Percentiles rank a stretch among this genome's conserved stretches.
Conservation (phyloP, 2,329 filamentous ascomycete species). For the Blastomyces gilchristii region DNA sequence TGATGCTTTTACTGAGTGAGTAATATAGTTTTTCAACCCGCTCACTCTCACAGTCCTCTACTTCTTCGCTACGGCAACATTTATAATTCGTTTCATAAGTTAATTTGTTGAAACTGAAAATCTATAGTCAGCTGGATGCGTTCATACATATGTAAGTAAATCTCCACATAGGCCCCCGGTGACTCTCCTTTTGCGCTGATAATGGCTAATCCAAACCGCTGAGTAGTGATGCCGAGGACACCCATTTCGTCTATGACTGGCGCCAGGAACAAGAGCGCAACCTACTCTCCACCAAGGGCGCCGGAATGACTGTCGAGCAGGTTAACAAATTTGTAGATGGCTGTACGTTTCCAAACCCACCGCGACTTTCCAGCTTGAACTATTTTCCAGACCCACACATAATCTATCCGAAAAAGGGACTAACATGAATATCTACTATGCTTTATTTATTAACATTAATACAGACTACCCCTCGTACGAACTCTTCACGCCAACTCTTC, state of each 20-base stretch:
- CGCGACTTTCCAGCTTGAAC: not conserved
- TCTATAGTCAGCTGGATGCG: slow-evolving; percentile 44
- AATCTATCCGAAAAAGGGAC: not conserved
- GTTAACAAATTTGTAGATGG: slow-evolving; percentile 66
- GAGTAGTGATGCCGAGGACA: slow-evolving; percentile 56
- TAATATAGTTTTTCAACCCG: not conserved
- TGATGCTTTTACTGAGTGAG: slow-evolving; percentile 47
- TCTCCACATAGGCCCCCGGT: not conserved
- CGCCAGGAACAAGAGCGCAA: slow-evolving; percentile 67
- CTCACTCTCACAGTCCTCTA: not conserved
- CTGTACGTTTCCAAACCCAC: slow-evolving; percentile 34
- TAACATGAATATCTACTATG: not conserved
- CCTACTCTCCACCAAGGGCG: slow-evolving; percentile 55
- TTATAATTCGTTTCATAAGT: not conserved
- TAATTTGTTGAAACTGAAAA: not conserved
- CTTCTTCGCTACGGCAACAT: not conserved
- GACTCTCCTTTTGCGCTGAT: not conserved
- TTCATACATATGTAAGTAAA: slow-evolving; percentile 52
- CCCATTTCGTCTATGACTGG: slow-evolving; percentile 73
- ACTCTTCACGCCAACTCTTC: slow-evolving; percentile 52
- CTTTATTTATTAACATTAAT: not conserved
- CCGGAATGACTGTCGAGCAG: slow-evolving; percentile 73
- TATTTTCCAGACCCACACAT: not conserved
- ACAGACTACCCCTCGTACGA: slow-evolving; percentile 61
- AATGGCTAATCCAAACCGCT: slow-evolving; percentile 4